These are phyloP conservation scores for Sodiomyces alkalinus DNA, from an alignment of 2,329 filamentous ascomycete species.

Conservation along the genomic window DNA sequence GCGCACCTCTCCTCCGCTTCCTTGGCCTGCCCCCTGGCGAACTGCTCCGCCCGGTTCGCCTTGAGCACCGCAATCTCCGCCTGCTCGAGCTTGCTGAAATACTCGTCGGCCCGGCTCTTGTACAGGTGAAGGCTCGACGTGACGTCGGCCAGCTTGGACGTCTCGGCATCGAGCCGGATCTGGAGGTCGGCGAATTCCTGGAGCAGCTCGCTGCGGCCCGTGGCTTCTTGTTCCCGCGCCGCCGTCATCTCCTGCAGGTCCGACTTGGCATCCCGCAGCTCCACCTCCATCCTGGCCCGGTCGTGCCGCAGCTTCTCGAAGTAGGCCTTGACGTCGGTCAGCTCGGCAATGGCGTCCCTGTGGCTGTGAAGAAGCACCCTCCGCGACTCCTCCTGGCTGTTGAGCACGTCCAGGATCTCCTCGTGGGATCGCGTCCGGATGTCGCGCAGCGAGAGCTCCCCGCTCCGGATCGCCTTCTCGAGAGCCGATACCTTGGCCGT, in stretches of 20 bases:
- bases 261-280: slow-evolving; percentile 68
- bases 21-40: slow-evolving; percentile 75
- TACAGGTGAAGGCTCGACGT: slow-evolving; percentile 74
- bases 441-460: slow-evolving; percentile 78
- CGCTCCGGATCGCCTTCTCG: slow-evolving; percentile 74
- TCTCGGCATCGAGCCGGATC: slow-evolving; percentile 80
- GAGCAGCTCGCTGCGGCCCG: slow-evolving; percentile 76
- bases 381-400: slow-evolving; percentile 81
- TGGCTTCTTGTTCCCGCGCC: slow-evolving; percentile 71
- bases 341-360: slow-evolving; percentile 70
- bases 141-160: slow-evolving; percentile 71
- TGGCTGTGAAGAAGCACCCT: slow-evolving; percentile 70
- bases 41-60: slow-evolving; percentile 80
- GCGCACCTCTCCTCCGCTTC: slow-evolving; percentile 88
- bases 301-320: slow-evolving; percentile 78
- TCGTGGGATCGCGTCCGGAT: slow-evolving; percentile 89
- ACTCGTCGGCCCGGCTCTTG: slow-evolving; percentile 85
- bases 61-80: slow-evolving; percentile 93
- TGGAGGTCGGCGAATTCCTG: slow-evolving; percentile 90
- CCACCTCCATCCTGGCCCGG: slow-evolving; percentile 66
- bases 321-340: slow-evolving; percentile 72
- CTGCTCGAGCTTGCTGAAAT: slow-evolving; percentile 93
- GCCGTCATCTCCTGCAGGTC: slow-evolving; percentile 69
- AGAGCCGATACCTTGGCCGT: slow-evolving; percentile 80
- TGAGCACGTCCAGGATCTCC: slow-evolving; percentile 83